Evolutionary conservation across 345 rosid genomes (phyloP).

Genomic region (Salix exigua): DNA sequence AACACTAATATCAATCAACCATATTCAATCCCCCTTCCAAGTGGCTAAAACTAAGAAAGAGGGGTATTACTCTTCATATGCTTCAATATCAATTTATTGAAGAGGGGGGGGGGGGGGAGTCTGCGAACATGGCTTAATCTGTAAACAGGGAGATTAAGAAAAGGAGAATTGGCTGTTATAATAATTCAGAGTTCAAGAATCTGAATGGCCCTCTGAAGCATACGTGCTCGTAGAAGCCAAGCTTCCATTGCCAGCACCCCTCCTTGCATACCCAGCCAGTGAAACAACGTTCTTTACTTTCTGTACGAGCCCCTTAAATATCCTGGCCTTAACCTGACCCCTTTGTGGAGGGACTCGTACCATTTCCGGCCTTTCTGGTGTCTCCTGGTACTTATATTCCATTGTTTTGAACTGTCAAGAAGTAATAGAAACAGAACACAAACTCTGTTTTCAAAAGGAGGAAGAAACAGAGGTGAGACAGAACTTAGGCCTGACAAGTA

Average conservation of each 20-base stretch:
- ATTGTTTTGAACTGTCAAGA: neutral
- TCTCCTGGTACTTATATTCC: neutral
- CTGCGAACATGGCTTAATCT: neutral
- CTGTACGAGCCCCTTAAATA: slow-evolving; percentile 6
- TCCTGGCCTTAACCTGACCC: slow-evolving; percentile 20
- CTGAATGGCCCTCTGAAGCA: neutral
- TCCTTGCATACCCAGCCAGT: neutral
- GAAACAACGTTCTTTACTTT: neutral
- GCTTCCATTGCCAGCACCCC: neutral
- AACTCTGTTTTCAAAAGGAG: neutral
- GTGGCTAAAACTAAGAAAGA: neutral
- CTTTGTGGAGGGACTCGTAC: slow-evolving; percentile 30
- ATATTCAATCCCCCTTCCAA: neutral
- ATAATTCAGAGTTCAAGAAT: neutral
- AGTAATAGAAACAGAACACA: neutral
- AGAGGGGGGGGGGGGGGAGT: too few species aligned
- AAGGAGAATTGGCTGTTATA: neutral
- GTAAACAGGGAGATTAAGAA: neutral
- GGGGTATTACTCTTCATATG: neutral
- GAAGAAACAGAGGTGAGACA: neutral
- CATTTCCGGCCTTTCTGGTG: neutral
- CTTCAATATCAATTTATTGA: neutral
- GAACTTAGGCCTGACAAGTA: neutral
- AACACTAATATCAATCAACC: neutral
- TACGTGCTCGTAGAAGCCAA: neutral